These are phyloP conservation scores for Sparassis latifolia DNA, from an alignment of 1,284 basidiomycete genomes.

Conservation along the genomic window DNA sequence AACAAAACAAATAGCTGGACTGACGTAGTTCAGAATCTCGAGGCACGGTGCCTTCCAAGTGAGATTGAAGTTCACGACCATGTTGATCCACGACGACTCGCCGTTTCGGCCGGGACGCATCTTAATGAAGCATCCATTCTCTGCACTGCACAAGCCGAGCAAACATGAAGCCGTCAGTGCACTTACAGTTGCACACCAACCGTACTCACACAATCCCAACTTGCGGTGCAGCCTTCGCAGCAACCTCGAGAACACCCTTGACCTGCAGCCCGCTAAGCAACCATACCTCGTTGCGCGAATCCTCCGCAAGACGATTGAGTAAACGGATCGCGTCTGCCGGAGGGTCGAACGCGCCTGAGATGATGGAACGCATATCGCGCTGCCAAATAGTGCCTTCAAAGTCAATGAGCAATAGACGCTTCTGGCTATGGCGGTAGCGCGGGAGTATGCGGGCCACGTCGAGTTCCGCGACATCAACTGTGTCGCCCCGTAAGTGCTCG, in stretches of 20 bases:
- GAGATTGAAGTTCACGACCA: slow-evolving; percentile 73
- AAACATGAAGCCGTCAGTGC: neutral
- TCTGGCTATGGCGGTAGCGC: slow-evolving; percentile 54
- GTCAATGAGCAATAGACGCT: slow-evolving; percentile 70
- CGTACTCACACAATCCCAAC: slow-evolving; percentile 68
- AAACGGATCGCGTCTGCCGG: slow-evolving; percentile 50
- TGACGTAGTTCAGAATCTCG: slow-evolving; percentile 77
- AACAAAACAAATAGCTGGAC: slow-evolving; percentile 20
- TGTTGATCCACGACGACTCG: slow-evolving; percentile 60
- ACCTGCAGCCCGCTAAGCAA: slow-evolving; percentile 72
- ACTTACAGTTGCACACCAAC: neutral
- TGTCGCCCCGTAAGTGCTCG: slow-evolving; percentile 46
- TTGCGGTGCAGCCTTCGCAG: slow-evolving; percentile 54
- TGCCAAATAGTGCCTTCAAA: slow-evolving; percentile 76
- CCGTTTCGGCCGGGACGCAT: slow-evolving; percentile 35
- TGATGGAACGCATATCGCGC: slow-evolving; percentile 41
- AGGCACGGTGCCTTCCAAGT: slow-evolving; percentile 75
- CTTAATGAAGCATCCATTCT: slow-evolving; percentile 85
- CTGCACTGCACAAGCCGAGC: slow-evolving; percentile 43
- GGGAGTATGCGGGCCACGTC: slow-evolving; percentile 48
- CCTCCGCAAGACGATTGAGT: slow-evolving; percentile 56
- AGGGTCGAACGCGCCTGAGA: slow-evolving; percentile 36
- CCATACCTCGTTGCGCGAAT: slow-evolving; percentile 75
- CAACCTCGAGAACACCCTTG: slow-evolving; percentile 53
- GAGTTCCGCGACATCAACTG: slow-evolving; percentile 38